Evolutionary conservation across 352 stramenopile genomes (phyloP).

Genomic region (Peronospora belbahrii): DNA sequence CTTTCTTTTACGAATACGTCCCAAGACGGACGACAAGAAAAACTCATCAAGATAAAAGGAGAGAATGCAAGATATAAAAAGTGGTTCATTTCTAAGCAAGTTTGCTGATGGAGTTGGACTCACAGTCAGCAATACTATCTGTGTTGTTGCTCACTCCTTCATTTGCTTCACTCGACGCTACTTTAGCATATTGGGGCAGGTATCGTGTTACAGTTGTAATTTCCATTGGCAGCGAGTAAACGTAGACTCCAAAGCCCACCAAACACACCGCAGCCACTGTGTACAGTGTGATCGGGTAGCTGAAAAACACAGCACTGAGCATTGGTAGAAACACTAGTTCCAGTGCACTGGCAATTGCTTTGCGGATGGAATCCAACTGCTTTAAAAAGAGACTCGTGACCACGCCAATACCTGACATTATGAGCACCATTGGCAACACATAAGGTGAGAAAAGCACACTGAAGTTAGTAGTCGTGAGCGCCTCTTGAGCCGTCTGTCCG

Average conservation of each 20-base stretch:
- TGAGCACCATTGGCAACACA: slow-evolving; percentile 72
- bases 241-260: slow-evolving; percentile 68
- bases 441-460: slow-evolving; percentile 61
- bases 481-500: slow-evolving; percentile 53
- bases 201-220: background rate
- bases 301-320: slow-evolving; percentile 55
- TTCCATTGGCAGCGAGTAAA: slow-evolving; percentile 65
- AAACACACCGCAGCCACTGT: slow-evolving; percentile 51
- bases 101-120: slow-evolving; percentile 7
- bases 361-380: slow-evolving; percentile 69
- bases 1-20: slow-evolving; percentile 87
- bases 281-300: slow-evolving; percentile 45
- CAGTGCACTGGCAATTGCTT: slow-evolving; percentile 68
- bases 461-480: slow-evolving; percentile 40
- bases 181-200: slow-evolving; percentile 26
- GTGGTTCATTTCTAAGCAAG: slow-evolving; percentile 14
- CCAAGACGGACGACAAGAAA: slow-evolving; percentile 41
- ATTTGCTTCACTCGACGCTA: slow-evolving; percentile 4
- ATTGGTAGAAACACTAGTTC: slow-evolving; percentile 69
- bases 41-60: slow-evolving; percentile 16
- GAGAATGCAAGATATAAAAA: background rate
- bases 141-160: slow-evolving; percentile 7
- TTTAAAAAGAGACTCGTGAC: slow-evolving; percentile 81
- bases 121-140: background rate
- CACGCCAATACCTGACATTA: slow-evolving; percentile 76